Evolutionary conservation across 441 rosid species (phyloP).

Genomic region (Gossypium schwendimanii): DNA sequence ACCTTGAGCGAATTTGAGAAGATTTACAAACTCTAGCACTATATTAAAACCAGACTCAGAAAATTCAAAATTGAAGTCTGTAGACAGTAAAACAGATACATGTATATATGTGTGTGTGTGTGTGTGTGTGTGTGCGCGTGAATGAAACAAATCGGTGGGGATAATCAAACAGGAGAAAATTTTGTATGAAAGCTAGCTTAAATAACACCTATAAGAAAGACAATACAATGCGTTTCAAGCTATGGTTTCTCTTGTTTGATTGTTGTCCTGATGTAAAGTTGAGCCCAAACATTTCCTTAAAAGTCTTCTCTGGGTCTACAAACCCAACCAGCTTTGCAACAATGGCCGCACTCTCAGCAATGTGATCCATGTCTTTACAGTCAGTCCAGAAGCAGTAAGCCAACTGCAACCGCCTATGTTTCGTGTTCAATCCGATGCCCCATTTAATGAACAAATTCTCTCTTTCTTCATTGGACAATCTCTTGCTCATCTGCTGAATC

Average conservation of each 20-base stretch:
- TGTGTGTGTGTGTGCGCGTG: no score
- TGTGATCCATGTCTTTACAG: slow-evolving; percentile 53
- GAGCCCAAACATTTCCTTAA: slow-evolving; percentile 75
- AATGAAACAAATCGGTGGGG: neutral
- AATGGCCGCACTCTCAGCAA: slow-evolving; percentile 61
- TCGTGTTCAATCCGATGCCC: slow-evolving; percentile 58
- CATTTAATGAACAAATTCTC: slow-evolving; percentile 60
- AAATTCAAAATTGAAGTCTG: neutral
- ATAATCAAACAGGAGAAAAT: neutral
- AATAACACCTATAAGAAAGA: slow-evolving; percentile 27
- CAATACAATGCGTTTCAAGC: slow-evolving; percentile 46
- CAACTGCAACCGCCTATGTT: slow-evolving; percentile 57
- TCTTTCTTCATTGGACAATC: slow-evolving; percentile 46
- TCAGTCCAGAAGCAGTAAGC: slow-evolving; percentile 62
- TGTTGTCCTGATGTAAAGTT: slow-evolving; percentile 45
- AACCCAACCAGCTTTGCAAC: slow-evolving; percentile 70
- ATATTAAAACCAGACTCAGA: neutral
- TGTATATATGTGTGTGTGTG: no score
- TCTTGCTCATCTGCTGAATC: slow-evolving; percentile 57
- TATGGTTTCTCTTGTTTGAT: slow-evolving; percentile 27
- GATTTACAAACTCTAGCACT: neutral
- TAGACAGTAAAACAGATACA: neutral
- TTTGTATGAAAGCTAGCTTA: neutral
- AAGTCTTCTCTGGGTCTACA: slow-evolving; percentile 50
- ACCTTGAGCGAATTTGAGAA: neutral